phyloP scores from a whole-genome alignment of 768 basidiomycete genomes.

The Phylloporus rhodoxanthus region DNA sequence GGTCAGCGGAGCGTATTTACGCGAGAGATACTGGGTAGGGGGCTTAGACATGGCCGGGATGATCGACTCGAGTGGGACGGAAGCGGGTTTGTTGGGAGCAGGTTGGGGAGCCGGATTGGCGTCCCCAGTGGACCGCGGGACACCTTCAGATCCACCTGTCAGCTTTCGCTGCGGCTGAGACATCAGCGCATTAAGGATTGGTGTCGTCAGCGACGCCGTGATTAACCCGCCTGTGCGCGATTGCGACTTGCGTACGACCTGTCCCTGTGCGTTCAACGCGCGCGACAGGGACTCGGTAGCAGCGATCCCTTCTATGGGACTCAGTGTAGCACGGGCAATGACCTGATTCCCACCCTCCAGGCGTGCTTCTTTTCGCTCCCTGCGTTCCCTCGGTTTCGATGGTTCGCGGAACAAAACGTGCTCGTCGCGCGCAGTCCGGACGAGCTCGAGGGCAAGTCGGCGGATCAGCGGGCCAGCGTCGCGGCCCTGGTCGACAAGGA shows the following conservation, averaged over 20 bases:
- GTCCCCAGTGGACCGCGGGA: slow-evolving; percentile 10
- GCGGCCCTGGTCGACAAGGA: slow-evolving; percentile 64
- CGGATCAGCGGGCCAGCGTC: slow-evolving; percentile 60
- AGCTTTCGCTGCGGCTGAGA: slow-evolving; percentile 44
- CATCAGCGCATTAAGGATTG: slow-evolving; percentile 57
- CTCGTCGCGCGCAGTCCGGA: slow-evolving; percentile 63
- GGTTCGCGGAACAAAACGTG: slow-evolving; percentile 39
- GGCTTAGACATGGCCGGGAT: slow-evolving; percentile 76
- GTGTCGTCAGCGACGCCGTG: slow-evolving; percentile 43
- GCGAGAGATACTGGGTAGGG: slow-evolving; percentile 77
- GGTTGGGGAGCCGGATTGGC: slow-evolving; percentile 18
- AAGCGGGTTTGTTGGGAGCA: slow-evolving; percentile 30
- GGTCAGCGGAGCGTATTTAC: slow-evolving; percentile 67
- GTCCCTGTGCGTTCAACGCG: slow-evolving; percentile 37
- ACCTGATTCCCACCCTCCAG: slow-evolving; percentile 26
- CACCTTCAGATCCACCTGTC: slow-evolving; percentile 25
- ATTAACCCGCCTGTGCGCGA: slow-evolving; percentile 35
- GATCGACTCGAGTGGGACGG: slow-evolving; percentile 74
- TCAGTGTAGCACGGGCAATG: slow-evolving; percentile 41
- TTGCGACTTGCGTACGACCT: slow-evolving; percentile 31
- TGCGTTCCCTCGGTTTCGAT: slow-evolving; percentile 42
- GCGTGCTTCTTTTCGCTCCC: slow-evolving; percentile 30
- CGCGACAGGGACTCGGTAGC: slow-evolving; percentile 42
- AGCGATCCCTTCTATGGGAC: slow-evolving; percentile 37
- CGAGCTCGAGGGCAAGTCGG: slow-evolving; percentile 59